These are phyloP conservation scores for Guillardia theta DNA, from an alignment of 78 protist genomes.

Conservation along the genomic window DNA sequence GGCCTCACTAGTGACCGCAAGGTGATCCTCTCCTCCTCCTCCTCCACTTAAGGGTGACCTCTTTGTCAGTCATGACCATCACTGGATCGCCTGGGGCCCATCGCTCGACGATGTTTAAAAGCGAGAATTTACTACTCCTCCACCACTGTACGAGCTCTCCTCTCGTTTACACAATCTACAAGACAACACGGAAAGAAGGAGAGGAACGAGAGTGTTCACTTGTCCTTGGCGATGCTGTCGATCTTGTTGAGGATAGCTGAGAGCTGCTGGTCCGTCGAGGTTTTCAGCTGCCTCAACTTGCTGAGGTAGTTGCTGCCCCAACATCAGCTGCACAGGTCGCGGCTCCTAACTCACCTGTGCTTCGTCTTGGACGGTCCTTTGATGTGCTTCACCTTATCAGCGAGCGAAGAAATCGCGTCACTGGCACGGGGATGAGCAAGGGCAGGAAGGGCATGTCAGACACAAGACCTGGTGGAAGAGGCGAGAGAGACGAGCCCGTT, in stretches of 20 bases:
- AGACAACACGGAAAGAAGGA: neutral
- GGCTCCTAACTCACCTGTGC: neutral
- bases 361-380: neutral
- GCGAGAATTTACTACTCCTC: neutral
- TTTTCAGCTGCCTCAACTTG: neutral
- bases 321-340: neutral
- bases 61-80: neutral
- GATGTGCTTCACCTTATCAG: neutral
- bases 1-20: neutral
- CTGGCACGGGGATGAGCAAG: neutral
- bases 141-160: neutral
- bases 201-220: no score
- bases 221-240: neutral
- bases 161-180: neutral
- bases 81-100: neutral
- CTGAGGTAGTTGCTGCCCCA: neutral
- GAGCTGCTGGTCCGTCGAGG: conserved; percentile 3
- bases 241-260: neutral
- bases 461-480: neutral
- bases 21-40: no score
- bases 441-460: neutral
- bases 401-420: neutral
- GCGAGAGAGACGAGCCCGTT: neutral
- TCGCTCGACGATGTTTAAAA: neutral
- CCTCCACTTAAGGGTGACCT: no score